Evolutionary conservation across 2,329 filamentous ascomycete genomes (phyloP).

Genomic region (Alternaria sp.): DNA sequence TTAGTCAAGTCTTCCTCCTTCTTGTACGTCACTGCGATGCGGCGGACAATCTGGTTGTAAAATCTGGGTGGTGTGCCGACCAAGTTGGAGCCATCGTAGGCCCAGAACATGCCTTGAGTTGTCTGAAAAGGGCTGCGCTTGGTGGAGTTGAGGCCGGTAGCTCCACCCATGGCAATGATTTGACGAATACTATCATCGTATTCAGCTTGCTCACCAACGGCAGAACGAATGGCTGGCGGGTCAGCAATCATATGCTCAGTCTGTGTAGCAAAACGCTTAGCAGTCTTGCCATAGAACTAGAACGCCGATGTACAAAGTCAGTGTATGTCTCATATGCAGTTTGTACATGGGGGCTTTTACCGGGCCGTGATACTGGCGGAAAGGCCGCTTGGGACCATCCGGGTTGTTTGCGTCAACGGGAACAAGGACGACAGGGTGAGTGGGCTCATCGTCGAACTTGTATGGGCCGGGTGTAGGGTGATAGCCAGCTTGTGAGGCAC

Average conservation of each 20-base stretch:
- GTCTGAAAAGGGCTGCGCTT: conserved; percentile 25
- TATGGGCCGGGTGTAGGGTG: conserved; percentile 27
- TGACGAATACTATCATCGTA: conserved; percentile 23
- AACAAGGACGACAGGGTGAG: conserved; percentile 32
- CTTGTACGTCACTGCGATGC: conserved; percentile 31
- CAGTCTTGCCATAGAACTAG: conserved; percentile 32
- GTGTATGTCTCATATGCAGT: no score
- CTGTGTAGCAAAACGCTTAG: conserved; percentile 31
- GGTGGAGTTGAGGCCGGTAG: conserved; percentile 17
- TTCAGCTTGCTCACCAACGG: conserved; percentile 11
- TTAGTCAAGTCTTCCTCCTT: conserved; percentile 1
- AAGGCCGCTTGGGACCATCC: conserved; percentile 25
- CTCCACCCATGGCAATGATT: conserved; percentile 23
- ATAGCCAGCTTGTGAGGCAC: conserved; percentile 23
- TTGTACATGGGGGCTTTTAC: no score
- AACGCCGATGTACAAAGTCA: no score
- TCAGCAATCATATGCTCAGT: conserved; percentile 22
- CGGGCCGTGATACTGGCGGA: conserved; percentile 29
- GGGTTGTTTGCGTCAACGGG: conserved; percentile 35
- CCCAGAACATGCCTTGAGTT: conserved; percentile 22
- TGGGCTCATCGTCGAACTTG: conserved; percentile 38
- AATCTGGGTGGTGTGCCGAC: conserved; percentile 29
- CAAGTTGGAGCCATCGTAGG: conserved; percentile 26
- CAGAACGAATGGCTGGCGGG: conserved; percentile 21
- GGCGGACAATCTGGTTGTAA: conserved; percentile 37